Percentiles rank a stretch among this genome's conserved stretches.
Evolutionary conservation across 176 grass and related monocot genomes (phyloP).

Genomic region (Guadua angustifolia): DNA sequence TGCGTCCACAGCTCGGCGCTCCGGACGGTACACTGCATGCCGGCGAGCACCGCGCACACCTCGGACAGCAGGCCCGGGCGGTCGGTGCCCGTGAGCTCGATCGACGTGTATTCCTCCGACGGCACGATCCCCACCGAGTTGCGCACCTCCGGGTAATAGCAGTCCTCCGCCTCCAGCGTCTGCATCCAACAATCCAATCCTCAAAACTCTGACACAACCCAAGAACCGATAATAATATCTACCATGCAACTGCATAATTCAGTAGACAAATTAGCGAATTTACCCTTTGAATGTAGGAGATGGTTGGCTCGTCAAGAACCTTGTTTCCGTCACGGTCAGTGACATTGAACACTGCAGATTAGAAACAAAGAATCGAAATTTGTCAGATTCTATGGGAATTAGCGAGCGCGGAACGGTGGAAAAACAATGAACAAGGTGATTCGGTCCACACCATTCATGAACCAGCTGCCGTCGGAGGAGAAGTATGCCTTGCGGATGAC

Average conservation of each 20-base stretch:
- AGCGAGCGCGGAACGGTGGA: background rate
- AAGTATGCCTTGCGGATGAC: slow-evolving; percentile 86
- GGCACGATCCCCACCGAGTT: slow-evolving; percentile 68
- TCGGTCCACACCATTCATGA: slow-evolving; percentile 73
- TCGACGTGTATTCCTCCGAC: slow-evolving; percentile 64
- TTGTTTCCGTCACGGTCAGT: slow-evolving; percentile 74
- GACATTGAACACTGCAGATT: slow-evolving; percentile 77
- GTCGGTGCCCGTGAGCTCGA: slow-evolving; percentile 80
- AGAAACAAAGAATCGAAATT: background rate
- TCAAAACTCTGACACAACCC: background rate
- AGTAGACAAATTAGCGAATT: background rate
- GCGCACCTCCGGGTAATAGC: slow-evolving; percentile 57
- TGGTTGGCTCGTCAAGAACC: slow-evolving; percentile 58
- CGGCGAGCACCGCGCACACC: slow-evolving; percentile 73
- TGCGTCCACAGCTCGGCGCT: slow-evolving; percentile 90
- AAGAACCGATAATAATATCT: background rate
- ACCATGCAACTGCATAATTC: background rate
- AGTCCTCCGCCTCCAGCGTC: slow-evolving; percentile 76
- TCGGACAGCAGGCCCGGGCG: slow-evolving; percentile 83
- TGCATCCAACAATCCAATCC: slow-evolving; percentile 16
- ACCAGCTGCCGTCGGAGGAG: slow-evolving; percentile 90
- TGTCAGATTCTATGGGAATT: background rate
- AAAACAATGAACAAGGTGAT: background rate
- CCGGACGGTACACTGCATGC: slow-evolving; percentile 54
- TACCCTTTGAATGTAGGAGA: slow-evolving; percentile 83